Conservation (phyloP, 2,329 filamentous ascomycete species). For the Penicillium sp. region DNA sequence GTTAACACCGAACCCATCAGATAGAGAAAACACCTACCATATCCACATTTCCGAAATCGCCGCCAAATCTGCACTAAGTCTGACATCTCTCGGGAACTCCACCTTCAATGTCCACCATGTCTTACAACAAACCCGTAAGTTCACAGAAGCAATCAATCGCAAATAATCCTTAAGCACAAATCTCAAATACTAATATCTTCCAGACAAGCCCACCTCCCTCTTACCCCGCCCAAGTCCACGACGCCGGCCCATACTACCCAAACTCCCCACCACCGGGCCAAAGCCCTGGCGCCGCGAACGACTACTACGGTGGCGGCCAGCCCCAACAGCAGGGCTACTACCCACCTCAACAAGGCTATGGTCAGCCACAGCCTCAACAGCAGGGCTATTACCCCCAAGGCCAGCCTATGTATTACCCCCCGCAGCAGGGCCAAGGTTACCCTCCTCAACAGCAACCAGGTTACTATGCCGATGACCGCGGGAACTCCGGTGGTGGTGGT, state of each 20-base stretch:
- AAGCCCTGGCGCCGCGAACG: conserved; percentile 22
- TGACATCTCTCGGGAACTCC: conserved; percentile 6
- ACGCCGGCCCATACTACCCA: conserved; percentile 29
- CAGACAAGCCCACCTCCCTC: conserved; percentile 39
- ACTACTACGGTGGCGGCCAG: conserved; percentile 34
- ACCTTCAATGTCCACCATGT: conserved; percentile 24
- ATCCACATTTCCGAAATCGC: neutral
- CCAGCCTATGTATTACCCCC: conserved; percentile 29
- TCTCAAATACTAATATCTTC: neutral
- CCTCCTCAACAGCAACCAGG: conserved; percentile 41
- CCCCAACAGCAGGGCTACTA: conserved; percentile 24
- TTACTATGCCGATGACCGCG: conserved; percentile 37
- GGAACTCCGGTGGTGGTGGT: conserved; percentile 24
- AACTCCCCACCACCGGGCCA: conserved; percentile 19
- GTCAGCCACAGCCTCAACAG: conserved; percentile 29
- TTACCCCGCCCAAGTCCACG: conserved; percentile 36
- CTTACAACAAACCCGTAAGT: conserved; percentile 35
- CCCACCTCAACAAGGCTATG: conserved; percentile 24
- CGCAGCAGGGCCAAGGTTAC: conserved; percentile 35
- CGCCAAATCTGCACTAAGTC: conserved; percentile 2
- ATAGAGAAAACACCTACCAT: neutral
- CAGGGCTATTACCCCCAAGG: conserved; percentile 25
- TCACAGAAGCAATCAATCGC: neutral
- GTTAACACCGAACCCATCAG: neutral
- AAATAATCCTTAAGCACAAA: neutral